Evolutionary conservation across 2,329 filamentous ascomycete species (phyloP), one percentile per base, ranked within the genome.

Genomic region (Aureobasidium subglaciale): DNA sequence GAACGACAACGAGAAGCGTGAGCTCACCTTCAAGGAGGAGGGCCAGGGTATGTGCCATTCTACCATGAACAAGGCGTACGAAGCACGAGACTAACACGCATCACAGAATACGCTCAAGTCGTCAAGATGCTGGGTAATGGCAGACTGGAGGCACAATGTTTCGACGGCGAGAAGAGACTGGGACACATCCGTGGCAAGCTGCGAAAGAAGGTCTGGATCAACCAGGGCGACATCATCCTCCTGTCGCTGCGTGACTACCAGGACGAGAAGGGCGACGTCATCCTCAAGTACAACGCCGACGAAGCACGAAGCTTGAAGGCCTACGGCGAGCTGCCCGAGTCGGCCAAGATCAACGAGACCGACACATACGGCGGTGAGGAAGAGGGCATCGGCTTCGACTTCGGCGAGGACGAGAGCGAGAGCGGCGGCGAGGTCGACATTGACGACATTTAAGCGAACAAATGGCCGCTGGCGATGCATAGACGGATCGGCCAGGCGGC

Each of bases 161-260:
- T 99, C 74, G 93, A 97, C 72, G 92, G 92, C 70, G 85, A 87
- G 63, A 90, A 90, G 73, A 85, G 90, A 59, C 82, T 90, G 37
- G 88, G 86, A 62, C 86, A 92, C 72, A 90, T 89, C 67, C 90
- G 92, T 62, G 92, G 92, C 77, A 97, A 99, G 78, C 88, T 99
- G 68, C 86, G 93, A 68, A 99, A 99, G 83, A 99, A 99, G 83
- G 93, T 97, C 74, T 96, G 90, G 90, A 96, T 96, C 82, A 96
- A 96, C 81, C 90, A 96, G 78, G 90, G 90, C 70, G 90, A 96
- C 72, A 96, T 96, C 71, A 91, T 92, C 72, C 83, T 92, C 42
- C 79, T 92, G 59, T 91, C 87, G 32, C 85, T 95, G 59, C 88
- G 90, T 65, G 90, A 95, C 73, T 95, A 95, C 77, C 90, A 95